phyloP scores from a whole-genome alignment of 129 eudicot species.

The Erigeron canadensis region DNA sequence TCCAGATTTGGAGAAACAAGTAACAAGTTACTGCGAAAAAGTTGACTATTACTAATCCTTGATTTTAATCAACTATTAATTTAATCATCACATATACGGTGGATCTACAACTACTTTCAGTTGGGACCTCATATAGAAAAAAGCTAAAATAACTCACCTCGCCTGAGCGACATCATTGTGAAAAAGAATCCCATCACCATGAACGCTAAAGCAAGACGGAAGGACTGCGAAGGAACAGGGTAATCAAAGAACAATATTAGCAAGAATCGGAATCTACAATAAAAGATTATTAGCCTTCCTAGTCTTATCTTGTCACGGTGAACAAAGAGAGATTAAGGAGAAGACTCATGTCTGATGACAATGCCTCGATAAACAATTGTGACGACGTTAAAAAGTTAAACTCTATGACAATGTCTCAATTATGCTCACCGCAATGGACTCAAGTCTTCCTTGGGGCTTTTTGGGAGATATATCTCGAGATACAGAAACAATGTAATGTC shows the following conservation, averaged over 20 bases:
- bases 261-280: neutral
- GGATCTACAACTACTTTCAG: no score
- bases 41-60: neutral
- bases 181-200: constrained; percentile 61
- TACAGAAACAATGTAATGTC: constrained; percentile 77
- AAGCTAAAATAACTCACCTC: constrained; percentile 50
- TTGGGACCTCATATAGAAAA: neutral
- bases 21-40: neutral
- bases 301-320: neutral
- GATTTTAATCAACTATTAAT: neutral
- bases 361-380: neutral
- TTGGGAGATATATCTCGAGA: constrained; percentile 59
- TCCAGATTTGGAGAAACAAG: constrained; percentile 10
- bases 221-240: constrained; percentile 49
- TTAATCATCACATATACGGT: neutral
- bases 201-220: constrained; percentile 69
- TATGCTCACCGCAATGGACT: constrained; percentile 80
- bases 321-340: neutral
- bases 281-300: neutral
- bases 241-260: constrained; percentile 7
- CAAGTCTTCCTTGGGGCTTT: constrained; percentile 58
- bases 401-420: neutral
- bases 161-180: constrained; percentile 61
- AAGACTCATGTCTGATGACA: neutral
- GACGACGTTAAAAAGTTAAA: neutral